These are phyloP conservation scores for Protomyces pachydermus DNA, from an alignment of 1,139 yeast genomes.

Conservation along the genomic window DNA sequence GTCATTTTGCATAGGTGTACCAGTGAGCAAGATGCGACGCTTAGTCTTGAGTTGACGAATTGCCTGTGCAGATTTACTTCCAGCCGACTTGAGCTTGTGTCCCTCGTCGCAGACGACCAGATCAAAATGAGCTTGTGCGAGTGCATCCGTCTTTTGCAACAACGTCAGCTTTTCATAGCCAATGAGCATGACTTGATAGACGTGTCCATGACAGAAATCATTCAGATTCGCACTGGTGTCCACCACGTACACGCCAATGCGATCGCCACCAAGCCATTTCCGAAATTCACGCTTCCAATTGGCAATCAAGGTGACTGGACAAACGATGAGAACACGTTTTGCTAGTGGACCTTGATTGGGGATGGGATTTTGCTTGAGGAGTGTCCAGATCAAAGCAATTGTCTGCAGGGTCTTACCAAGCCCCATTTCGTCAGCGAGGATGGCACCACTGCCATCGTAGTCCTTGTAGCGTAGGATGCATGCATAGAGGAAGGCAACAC, in stretches of 20 bases:
- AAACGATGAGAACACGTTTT: conserved; percentile 66
- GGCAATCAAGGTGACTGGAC: conserved; percentile 83
- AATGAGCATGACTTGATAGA: conserved; percentile 75
- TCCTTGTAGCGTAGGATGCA: conserved; percentile 64
- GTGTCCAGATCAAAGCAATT: conserved; percentile 76
- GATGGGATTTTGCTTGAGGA: conserved; percentile 65
- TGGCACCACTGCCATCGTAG: conserved; percentile 61
- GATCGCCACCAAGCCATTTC: conserved; percentile 77
- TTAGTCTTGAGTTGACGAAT: conserved; percentile 15
- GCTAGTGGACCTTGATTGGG: conserved; percentile 44
- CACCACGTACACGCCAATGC: conserved; percentile 42
- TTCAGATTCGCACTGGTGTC: conserved; percentile 50
- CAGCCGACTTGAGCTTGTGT: conserved; percentile 59
- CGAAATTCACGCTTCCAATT: conserved; percentile 87
- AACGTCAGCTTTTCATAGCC: conserved; percentile 79
- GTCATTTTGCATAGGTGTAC: conserved; percentile 95
- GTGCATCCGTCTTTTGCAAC: conserved; percentile 47
- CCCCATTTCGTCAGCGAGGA: conserved; percentile 97
- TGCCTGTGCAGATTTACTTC: conserved; percentile 21
- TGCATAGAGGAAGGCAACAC: conserved; percentile 72
- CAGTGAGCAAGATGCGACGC: conserved; percentile 70
- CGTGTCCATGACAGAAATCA: conserved; percentile 63
- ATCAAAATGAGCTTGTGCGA: conserved; percentile 54
- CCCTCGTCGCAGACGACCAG: conserved; percentile 92
- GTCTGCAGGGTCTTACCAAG: conserved; percentile 89